phyloP scores from a whole-genome alignment of 2,329 filamentous ascomycete species.

The Calonectria pauciramosa region DNA sequence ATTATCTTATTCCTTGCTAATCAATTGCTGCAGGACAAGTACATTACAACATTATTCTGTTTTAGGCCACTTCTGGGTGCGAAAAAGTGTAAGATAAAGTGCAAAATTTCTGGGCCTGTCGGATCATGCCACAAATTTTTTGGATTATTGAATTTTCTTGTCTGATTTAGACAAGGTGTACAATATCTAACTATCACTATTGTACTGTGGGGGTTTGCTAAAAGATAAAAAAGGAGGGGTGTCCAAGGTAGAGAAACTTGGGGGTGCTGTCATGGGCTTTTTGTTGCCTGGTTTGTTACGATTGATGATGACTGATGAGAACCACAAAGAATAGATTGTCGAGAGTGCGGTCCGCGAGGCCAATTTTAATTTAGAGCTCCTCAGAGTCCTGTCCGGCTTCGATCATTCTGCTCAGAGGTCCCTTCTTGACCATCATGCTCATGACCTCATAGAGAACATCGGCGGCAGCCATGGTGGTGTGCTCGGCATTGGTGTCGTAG shows the following conservation, averaged over 20 bases:
- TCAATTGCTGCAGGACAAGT: conserved; percentile 32
- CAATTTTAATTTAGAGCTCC: conserved; percentile 22
- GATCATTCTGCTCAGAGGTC: conserved; percentile 70
- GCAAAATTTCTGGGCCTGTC: background rate
- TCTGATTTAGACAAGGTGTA: background rate
- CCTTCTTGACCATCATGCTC: conserved; percentile 86
- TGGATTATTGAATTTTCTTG: background rate
- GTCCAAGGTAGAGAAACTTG: background rate
- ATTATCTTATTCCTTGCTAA: background rate
- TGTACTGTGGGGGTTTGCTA: background rate
- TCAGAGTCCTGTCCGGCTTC: conserved; percentile 12
- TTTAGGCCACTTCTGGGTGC: conserved; percentile 19
- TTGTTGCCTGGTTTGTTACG: background rate
- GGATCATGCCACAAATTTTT: background rate
- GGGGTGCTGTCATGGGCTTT: background rate
- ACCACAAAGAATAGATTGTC: background rate
- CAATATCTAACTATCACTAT: background rate
- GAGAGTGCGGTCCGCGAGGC: background rate
- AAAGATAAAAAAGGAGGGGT: background rate
- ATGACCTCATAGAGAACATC: conserved; percentile 83
- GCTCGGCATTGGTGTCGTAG: conserved; percentile 80
- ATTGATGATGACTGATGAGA: conserved; percentile 6
- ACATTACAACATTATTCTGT: conserved; percentile 47
- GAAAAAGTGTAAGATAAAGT: background rate
- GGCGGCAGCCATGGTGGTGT: conserved; percentile 81